Evolutionary conservation across 169 alveolate species (phyloP).

Genomic region (Eimeria acervulina): DNA sequence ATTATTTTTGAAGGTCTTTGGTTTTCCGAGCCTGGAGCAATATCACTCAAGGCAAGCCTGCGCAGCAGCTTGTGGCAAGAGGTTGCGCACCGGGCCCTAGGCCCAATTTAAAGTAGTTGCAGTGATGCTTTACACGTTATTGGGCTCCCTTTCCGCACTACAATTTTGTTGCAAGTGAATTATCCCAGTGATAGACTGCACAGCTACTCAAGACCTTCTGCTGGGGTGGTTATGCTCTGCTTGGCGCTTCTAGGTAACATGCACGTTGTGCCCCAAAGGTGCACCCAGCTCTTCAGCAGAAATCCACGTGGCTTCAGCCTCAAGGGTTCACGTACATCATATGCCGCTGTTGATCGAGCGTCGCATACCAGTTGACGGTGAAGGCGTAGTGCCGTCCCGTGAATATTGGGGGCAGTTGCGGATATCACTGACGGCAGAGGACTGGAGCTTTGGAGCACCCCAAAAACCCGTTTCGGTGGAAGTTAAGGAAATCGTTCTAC

Average conservation of each 20-base stretch:
- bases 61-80: not conserved
- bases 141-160: not conserved
- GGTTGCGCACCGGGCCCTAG: not conserved
- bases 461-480: slow-evolving; percentile 55
- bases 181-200: not conserved
- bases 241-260: slow-evolving; percentile 27
- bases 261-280: slow-evolving; percentile 45
- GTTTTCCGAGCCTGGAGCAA: slow-evolving; percentile 53
- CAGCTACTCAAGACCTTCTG: not conserved
- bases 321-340: slow-evolving; percentile 4
- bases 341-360: slow-evolving; percentile 57
- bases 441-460: slow-evolving; percentile 71
- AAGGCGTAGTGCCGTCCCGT: slow-evolving; percentile 22
- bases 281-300: slow-evolving; percentile 43
- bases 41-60: slow-evolving; percentile 49
- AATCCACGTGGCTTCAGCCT: slow-evolving; percentile 61
- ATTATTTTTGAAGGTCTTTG: slow-evolving; percentile 48
- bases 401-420: slow-evolving; percentile 69
- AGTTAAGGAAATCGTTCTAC: not conserved
- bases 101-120: not conserved
- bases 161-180: not conserved
- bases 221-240: not conserved
- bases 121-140: not conserved
- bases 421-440: slow-evolving; percentile 49
- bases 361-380: not conserved